Evolutionary conservation across 305 asterid genomes (phyloP).

Genomic region (Euphrasia arctica): DNA sequence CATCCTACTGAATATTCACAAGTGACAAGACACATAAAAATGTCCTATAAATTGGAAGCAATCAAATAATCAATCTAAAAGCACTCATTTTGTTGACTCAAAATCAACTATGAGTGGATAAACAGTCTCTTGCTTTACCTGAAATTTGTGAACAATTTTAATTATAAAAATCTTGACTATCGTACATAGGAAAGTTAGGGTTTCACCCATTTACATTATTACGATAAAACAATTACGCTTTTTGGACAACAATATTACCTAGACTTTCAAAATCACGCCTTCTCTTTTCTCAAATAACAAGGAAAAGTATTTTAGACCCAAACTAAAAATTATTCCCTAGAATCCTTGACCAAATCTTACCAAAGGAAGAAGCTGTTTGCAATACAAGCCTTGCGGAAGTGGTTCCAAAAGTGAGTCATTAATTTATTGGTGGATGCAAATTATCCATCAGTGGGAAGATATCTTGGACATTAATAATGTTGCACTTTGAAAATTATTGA

Average conservation of each 20-base stretch:
- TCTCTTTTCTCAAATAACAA: neutral
- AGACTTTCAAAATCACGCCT: constrained; percentile 11
- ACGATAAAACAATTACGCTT: neutral
- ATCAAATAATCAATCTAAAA: neutral
- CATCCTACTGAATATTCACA: neutral
- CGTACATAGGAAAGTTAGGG: neutral
- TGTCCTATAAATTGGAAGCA: neutral
- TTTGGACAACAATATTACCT: constrained; percentile 2
- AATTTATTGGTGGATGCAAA: constrained; percentile 15
- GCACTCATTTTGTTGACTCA: neutral
- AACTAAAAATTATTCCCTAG: neutral
- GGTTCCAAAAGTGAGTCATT: neutral
- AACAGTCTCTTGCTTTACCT: neutral
- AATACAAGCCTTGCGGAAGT: constrained; percentile 5
- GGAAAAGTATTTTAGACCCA: neutral
- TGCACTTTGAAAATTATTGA: too few species aligned
- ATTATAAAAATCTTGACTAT: neutral
- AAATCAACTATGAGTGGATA: neutral
- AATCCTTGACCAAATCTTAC: constrained; percentile 4
- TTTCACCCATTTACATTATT: constrained; percentile 1
- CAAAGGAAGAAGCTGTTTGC: neutral
- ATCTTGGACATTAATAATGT: too few species aligned
- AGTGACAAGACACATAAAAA: neutral
- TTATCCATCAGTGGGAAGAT: neutral
- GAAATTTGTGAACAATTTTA: constrained; percentile 11